Conservation (phyloP, 768 basidiomycete genomes). For the Coprinopsis cinerea region DNA sequence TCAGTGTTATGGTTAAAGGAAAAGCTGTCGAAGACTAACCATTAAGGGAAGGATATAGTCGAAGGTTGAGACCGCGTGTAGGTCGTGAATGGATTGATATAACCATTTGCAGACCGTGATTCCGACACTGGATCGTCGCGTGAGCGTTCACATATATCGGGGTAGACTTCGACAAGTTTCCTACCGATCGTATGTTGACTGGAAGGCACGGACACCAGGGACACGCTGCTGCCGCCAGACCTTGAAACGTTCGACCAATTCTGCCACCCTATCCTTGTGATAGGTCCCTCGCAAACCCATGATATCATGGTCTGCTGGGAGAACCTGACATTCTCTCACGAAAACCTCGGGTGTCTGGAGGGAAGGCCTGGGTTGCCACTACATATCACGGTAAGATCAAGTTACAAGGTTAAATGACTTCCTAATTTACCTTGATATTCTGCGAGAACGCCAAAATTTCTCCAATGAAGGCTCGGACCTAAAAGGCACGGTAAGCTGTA, state of each 20-base stretch:
- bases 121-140: conserved; percentile 40
- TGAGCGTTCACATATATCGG: conserved; percentile 5
- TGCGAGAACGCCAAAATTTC: conserved; percentile 68
- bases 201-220: conserved; percentile 73
- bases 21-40: conserved; percentile 32
- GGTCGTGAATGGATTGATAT: conserved; percentile 66
- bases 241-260: conserved; percentile 59
- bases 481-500: conserved; percentile 5
- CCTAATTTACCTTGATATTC: conserved; percentile 57
- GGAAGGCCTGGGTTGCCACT: conserved; percentile 66
- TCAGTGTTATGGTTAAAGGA: conserved; percentile 3
- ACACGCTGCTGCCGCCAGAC: conserved; percentile 65
- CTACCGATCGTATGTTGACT: conserved; percentile 80
- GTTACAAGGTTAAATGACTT: neutral
- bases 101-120: conserved; percentile 74
- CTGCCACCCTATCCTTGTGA: conserved; percentile 50
- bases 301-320: conserved; percentile 57
- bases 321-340: conserved; percentile 57
- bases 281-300: conserved; percentile 67
- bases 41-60: conserved; percentile 80
- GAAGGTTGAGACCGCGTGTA: conserved; percentile 69
- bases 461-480: conserved; percentile 74
- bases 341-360: conserved; percentile 56
- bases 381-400: neutral
- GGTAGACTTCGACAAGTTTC: conserved; percentile 15